Conservation (phyloP, 352 stramenopile genomes). For the Phytopythium montanum region DNA sequence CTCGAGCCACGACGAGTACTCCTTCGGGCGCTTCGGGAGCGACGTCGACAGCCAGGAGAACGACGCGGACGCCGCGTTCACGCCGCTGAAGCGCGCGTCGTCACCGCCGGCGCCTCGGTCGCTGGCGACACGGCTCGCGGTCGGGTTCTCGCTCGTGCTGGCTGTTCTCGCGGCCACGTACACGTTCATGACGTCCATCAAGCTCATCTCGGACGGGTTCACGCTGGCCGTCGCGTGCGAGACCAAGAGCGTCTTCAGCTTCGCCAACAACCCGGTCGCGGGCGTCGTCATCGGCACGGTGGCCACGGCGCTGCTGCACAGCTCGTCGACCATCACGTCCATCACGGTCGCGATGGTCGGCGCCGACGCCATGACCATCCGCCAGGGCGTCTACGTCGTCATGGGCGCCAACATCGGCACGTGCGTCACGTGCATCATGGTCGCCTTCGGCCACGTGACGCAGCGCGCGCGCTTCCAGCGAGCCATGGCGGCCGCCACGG, state of each 20-base stretch:
- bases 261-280: conserved; percentile 68
- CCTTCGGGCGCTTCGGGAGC: neutral
- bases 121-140: conserved; percentile 7
- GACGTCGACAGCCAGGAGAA: neutral
- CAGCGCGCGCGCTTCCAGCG: conserved; percentile 65
- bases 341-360: conserved; percentile 71
- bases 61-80: neutral
- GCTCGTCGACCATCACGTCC: conserved; percentile 76
- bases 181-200: conserved; percentile 81
- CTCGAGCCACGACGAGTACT: conserved; percentile 14
- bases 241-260: conserved; percentile 67
- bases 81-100: neutral
- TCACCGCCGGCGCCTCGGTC: neutral
- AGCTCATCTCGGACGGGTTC: conserved; percentile 71
- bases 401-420: conserved; percentile 93
- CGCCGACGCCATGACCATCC: conserved; percentile 64
- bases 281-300: conserved; percentile 78
- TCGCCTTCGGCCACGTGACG: conserved; percentile 85
- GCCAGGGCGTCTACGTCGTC: conserved; percentile 87
- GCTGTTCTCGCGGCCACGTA: conserved; percentile 53
- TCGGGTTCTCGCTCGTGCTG: conserved; percentile 6
- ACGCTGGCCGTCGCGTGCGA: conserved; percentile 65
- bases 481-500: conserved; percentile 48
- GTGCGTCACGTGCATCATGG: conserved; percentile 89
- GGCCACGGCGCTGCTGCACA: conserved; percentile 67